Percentiles rank a stretch among this genome's conserved stretches.
Evolutionary conservation across 2,329 filamentous ascomycete genomes (phyloP).

Genomic region (Reticulascus tulasneorum): DNA sequence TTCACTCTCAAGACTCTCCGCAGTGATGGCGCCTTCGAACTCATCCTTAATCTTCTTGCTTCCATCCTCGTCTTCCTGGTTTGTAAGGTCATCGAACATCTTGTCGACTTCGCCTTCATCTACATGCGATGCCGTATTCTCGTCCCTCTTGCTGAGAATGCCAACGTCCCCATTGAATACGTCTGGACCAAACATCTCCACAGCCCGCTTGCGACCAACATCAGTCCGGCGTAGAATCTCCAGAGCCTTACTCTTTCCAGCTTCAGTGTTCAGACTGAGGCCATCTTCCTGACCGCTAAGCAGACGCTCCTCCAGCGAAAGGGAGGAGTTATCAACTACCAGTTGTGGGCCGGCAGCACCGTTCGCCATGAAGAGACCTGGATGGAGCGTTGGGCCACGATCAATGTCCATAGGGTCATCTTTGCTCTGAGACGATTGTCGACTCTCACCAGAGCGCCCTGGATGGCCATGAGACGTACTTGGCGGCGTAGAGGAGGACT

Average conservation of each 20-base stretch:
- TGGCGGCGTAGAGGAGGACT: constrained; percentile 14
- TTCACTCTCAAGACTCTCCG: constrained; percentile 40
- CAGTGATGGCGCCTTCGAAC: constrained; percentile 31
- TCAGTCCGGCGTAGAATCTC: constrained; percentile 50
- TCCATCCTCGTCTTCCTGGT: constrained; percentile 46
- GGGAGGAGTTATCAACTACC: constrained; percentile 31
- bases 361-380: constrained; percentile 35
- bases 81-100: constrained; percentile 54
- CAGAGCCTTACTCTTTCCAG: constrained; percentile 46
- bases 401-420: constrained; percentile 38
- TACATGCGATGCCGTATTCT: constrained; percentile 23
- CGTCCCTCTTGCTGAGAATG: constrained; percentile 14
- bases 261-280: constrained; percentile 40
- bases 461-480: constrained; percentile 24
- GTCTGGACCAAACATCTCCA: constrained; percentile 46
- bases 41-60: constrained; percentile 34
- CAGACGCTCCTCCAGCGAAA: constrained; percentile 49
- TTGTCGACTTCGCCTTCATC: constrained; percentile 47
- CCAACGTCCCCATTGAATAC: constrained; percentile 35
- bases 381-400: constrained; percentile 31
- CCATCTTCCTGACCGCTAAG: constrained; percentile 42
- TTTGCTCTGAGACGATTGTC: constrained; percentile 17
- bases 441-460: constrained; percentile 5
- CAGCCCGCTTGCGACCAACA: constrained; percentile 43
- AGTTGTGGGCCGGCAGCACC: constrained; percentile 38